A percentile compares a stretch with the other conserved stretches of the same genome.
phyloP scores from a whole-genome alignment of 1,139 yeast genomes.

The Scheffersomyces cryptocercus region DNA sequence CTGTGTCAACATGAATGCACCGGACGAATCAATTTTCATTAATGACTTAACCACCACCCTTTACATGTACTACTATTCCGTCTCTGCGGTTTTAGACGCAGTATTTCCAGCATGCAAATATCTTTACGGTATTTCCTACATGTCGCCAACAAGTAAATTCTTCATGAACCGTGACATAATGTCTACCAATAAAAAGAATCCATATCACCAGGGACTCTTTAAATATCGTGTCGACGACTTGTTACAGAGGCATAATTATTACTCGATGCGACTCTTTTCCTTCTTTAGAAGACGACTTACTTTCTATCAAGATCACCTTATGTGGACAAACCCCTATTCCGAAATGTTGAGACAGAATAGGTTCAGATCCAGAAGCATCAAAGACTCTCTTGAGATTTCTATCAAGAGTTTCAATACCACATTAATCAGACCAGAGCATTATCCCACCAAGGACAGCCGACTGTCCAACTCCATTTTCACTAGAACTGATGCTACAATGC shows the following conservation, averaged over 20 bases:
- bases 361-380: constrained; percentile 17
- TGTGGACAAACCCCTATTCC: constrained; percentile 17
- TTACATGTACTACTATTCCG: constrained; percentile 24
- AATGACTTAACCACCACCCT: constrained; percentile 22
- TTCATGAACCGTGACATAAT: constrained; percentile 13
- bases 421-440: constrained; percentile 34
- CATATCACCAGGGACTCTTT: constrained; percentile 6
- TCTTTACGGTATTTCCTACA: constrained; percentile 23
- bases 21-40: constrained; percentile 16
- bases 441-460: constrained; percentile 17
- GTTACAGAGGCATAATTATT: constrained; percentile 28
- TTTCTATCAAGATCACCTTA: constrained; percentile 19
- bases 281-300: constrained; percentile 25
- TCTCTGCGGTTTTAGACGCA: constrained; percentile 27
- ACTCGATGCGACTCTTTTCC: constrained; percentile 26
- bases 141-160: constrained; percentile 17
- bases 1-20: neutral
- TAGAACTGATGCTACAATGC: constrained; percentile 25
- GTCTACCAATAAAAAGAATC: constrained; percentile 12
- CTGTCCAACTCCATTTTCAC: constrained; percentile 10
- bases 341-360: constrained; percentile 10
- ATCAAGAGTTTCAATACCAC: constrained; percentile 29
- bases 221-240: constrained; percentile 13
- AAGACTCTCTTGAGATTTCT: constrained; percentile 23
- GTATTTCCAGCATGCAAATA: constrained; percentile 26